Evolutionary conservation across 495 filamentous ascomycete species (phyloP).

Genomic region (Lasiosphaeria hispida): DNA sequence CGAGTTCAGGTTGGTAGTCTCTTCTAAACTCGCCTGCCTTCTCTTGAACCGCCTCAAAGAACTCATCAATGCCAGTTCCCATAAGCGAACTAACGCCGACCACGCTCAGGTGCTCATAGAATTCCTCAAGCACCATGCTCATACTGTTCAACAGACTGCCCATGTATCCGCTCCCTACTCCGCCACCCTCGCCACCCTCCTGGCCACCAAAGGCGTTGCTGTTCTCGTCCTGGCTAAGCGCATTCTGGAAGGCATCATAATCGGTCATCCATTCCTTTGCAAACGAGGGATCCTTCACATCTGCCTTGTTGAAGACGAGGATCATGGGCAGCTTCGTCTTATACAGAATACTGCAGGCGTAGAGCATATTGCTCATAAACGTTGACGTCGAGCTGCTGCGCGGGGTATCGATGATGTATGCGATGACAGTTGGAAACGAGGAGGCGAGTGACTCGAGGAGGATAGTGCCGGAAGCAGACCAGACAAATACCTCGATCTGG

Average conservation of each 20-base stretch:
- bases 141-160: constrained; percentile 93
- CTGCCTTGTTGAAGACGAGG: constrained; percentile 97
- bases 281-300: constrained; percentile 85
- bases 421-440: constrained; percentile 91
- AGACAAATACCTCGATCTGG: constrained; percentile 98
- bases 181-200: constrained; percentile 63
- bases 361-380: constrained; percentile 99
- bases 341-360: constrained; percentile 96
- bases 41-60: constrained; percentile 81
- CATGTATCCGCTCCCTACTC: constrained; percentile 87
- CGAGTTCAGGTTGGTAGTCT: constrained; percentile 91
- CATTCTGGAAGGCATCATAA: constrained; percentile 91
- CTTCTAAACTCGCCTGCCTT: constrained; percentile 87
- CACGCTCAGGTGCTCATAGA: constrained; percentile 88
- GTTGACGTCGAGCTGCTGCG: constrained; percentile 87
- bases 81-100: constrained; percentile 94
- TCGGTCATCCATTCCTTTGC: constrained; percentile 99
- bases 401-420: constrained; percentile 96
- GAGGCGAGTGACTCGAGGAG: constrained; percentile 90
- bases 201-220: constrained; percentile 70
- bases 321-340: constrained; percentile 99
- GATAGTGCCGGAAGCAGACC: constrained; percentile 90
- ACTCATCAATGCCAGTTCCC: constrained; percentile 85
- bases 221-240: constrained; percentile 76
- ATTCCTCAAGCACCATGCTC: constrained; percentile 96